Evolutionary conservation across 352 stramenopile species (phyloP), one percentile per base, ranked within the genome.

Genomic region (Globisporangium solare): DNA sequence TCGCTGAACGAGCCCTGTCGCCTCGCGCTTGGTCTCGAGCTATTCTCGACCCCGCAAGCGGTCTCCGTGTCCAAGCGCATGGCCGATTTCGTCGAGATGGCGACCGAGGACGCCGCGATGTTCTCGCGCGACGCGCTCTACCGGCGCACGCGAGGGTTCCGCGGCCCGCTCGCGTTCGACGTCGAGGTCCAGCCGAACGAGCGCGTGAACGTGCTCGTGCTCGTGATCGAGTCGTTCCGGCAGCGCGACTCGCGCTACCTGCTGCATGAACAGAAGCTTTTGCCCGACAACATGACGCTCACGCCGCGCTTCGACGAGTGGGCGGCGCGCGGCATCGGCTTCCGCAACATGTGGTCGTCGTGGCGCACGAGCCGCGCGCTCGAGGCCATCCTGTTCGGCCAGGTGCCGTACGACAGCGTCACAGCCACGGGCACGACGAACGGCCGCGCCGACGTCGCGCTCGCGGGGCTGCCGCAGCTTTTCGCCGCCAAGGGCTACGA

Each of bases 321-420:
- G 76, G 72, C 76, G 2, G 61, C 63, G 32, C 67, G 71, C 0
- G 75, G 75, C 31, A 65, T 89, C 13, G 75, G 51, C 7, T 69
- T 89, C 39, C 59, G 67, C 37, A 89, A 82, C 53, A 64, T 88
- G 48, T 89, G 79, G 79, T 88, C 79, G 1, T 76, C 66, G 0
- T 86, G 69, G 72, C 73, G 70, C n/a, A 89, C 79, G 46, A 89
- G 79, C 58, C 79, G 79, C 6, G 84, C 79, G 7, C 52, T 89
- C 12, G 79, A 89, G 61, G 71, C 68, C 12, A 73, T 88, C 17
- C 52, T 89, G 3, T 89, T 88, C 45, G 79, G 71, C 0, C 79
- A 88, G 42, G 55, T 88, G 50, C 74, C 77, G 3, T 84, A 86
- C 39, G 76, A 89, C 39, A 86, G 74, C 55, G 56, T 74, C 12